Evolutionary conservation across 1,139 yeast genomes (phyloP).

Genomic region (Yamadazyma triangularis): DNA sequence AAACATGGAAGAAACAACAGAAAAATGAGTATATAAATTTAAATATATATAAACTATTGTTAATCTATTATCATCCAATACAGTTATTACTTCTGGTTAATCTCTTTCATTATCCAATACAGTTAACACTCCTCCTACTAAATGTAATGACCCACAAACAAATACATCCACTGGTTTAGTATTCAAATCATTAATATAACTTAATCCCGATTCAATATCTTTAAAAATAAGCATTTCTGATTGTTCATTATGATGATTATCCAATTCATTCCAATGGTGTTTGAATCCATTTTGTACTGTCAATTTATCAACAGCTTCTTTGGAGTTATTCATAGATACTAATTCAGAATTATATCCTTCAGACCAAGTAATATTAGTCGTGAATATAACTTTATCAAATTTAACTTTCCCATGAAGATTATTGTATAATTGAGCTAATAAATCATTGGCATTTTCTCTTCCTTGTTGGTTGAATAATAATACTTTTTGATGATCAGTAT

Average conservation of each 20-base stretch:
- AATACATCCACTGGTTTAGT: conserved; percentile 64
- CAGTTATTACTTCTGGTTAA: conserved; percentile 6
- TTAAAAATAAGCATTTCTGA: conserved; percentile 43
- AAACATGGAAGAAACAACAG: background rate
- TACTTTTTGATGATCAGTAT: conserved; percentile 28
- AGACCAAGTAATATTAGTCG: conserved; percentile 91
- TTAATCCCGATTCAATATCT: conserved; percentile 73
- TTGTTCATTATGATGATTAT: conserved; percentile 22
- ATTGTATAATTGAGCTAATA: conserved; percentile 52
- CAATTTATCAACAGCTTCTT: conserved; percentile 69
- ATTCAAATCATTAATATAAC: conserved; percentile 44
- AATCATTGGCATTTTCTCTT: conserved; percentile 67
- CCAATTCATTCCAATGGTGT: conserved; percentile 60
- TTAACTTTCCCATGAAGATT: conserved; percentile 28
- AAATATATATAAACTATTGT: conserved; percentile 1
- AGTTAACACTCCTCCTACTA: conserved; percentile 90
- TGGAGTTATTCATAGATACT: conserved; percentile 77
- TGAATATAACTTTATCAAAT: conserved; percentile 77
- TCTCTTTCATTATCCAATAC: conserved; percentile 59
- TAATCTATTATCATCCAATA: background rate
- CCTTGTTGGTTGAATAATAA: conserved; percentile 92
- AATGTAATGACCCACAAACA: conserved; percentile 90
- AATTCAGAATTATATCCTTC: conserved; percentile 83
- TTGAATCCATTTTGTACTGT: conserved; percentile 78
- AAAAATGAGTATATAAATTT: conserved; percentile 2